Base-by-base conservation (phyloP, 2,329 filamentous ascomycete genomes). In the Juglanconis oblonga region DNA sequence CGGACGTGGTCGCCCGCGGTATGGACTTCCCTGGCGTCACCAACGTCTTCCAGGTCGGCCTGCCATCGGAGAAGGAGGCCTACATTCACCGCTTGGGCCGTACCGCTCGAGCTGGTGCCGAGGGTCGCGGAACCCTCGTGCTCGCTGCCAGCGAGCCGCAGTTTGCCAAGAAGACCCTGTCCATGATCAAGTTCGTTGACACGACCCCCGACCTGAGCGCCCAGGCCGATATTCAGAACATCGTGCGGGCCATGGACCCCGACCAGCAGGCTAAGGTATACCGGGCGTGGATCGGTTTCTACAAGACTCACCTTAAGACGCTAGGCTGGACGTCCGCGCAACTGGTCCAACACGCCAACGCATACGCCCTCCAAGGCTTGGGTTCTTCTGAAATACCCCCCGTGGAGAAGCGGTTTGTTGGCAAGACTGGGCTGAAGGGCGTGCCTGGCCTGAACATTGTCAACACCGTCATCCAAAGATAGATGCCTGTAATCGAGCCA, bases 1-100 rank as follows among this genome's bases (percentile, higher is more conserved):
- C 87, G 0, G 88, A 91, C 67, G 87, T 91, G 42, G 84, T 88
- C 31, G 87, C 87, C 10, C 84, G 87, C 64, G 87, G 87, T 65
- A 89, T 91, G 85, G 87, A 90, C 67, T 89, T 89, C 70, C 87
- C 87, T 0, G 79, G 81, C n/a, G 86, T 89, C 42, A 87, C 84
- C 14, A 84, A 86, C 63, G 85, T 89, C 57, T 81, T 89, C 66
- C 87, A 89, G 69, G 74, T 86, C 17, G 85, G 87, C 57, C 70
- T 86, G 4, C 84, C 87, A 9, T 73, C 77, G 4, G 81, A 83
- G 65, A 81, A 82, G 64, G 84, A 88, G 69, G 82, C 83, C 52
- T 89, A 89, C 73, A 83, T 89, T 61, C 87, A 89, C 70, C 85
- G 87, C 47, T 77, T 89, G 11, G 87, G 87, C 56, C 85, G 87